phyloP scores from a whole-genome alignment of 2,329 filamentous ascomycete species.

The Cadophora sp. region DNA sequence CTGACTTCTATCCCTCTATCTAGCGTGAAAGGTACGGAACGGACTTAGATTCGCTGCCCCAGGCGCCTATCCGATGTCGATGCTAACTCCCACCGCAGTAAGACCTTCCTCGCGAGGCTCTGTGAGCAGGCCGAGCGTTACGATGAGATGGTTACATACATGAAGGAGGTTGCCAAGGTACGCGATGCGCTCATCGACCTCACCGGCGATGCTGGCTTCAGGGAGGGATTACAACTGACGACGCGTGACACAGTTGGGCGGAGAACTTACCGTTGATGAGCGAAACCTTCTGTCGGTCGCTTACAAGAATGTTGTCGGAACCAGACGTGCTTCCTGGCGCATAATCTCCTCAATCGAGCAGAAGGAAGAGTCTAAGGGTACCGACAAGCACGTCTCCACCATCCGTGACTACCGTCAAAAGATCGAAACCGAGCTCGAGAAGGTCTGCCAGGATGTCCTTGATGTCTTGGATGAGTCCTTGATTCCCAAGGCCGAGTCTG shows the following conservation, averaged over 20 bases:
- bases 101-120: constrained; percentile 99
- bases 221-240: constrained; percentile 33
- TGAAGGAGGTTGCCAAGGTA: constrained; percentile 99
- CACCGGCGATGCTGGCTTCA: constrained; percentile 24
- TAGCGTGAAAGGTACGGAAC: constrained; percentile 46
- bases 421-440: constrained; percentile 97
- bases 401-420: constrained; percentile 98
- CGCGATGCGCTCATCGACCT: constrained; percentile 38
- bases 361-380: constrained; percentile 99
- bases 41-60: constrained; percentile 16
- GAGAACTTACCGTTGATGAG: constrained; percentile 92
- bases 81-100: constrained; percentile 63
- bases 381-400: constrained; percentile 89
- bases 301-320: constrained; percentile 99
- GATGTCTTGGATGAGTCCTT: constrained; percentile 91
- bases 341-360: constrained; percentile 99
- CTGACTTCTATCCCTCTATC: constrained; percentile 34
- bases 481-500: constrained; percentile 94
- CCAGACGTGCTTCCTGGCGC: constrained; percentile 97
- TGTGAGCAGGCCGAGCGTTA: constrained; percentile 99
- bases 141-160: constrained; percentile 99
- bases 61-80: constrained; percentile 20
- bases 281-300: constrained; percentile 98
- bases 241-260: constrained; percentile 56
- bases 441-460: constrained; percentile 97